These are phyloP conservation scores for Microbotryum silenes-acaulis DNA, from an alignment of 1,284 basidiomycete species.

Conservation along the genomic window DNA sequence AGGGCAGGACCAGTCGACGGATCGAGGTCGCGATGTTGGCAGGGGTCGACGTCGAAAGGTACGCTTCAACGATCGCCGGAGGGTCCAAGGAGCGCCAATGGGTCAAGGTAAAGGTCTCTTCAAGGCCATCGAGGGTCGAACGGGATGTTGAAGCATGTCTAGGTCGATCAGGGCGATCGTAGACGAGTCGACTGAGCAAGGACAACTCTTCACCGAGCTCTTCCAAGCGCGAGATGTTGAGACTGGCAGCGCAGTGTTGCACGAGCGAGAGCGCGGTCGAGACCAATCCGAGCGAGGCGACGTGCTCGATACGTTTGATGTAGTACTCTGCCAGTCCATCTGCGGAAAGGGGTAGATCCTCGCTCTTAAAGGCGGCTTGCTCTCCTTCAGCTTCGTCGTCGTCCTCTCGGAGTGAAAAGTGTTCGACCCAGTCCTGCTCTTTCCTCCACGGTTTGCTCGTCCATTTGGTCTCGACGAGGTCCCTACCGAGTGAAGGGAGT, in stretches of 20 bases:
- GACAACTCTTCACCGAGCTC: constrained; percentile 81
- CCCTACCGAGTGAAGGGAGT: constrained; percentile 51
- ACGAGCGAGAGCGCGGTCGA: constrained; percentile 68
- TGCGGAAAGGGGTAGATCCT: constrained; percentile 23
- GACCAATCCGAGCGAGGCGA: constrained; percentile 65
- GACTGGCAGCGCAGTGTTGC: constrained; percentile 60
- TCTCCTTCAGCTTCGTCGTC: not conserved
- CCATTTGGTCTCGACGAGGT: constrained; percentile 49
- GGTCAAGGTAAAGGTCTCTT: constrained; percentile 55
- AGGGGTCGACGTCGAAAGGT: constrained; percentile 62
- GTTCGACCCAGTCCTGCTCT: constrained; percentile 16
- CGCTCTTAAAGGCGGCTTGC: not conserved
- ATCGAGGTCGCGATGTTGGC: constrained; percentile 62
- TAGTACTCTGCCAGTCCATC: constrained; percentile 66
- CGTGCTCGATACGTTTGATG: constrained; percentile 52
- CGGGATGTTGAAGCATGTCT: not conserved
- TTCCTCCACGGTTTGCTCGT: constrained; percentile 45
- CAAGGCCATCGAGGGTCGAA: constrained; percentile 39
- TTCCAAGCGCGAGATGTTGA: constrained; percentile 57
- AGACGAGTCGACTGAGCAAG: constrained; percentile 72
- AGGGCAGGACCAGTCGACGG: constrained; percentile 70
- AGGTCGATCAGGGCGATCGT: constrained; percentile 56
- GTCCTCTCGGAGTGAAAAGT: not conserved
- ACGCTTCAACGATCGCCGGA: constrained; percentile 59
- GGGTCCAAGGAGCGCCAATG: constrained; percentile 64